Base-by-base conservation (phyloP, 2,329 filamentous ascomycete genomes). In the Talaromyces islandicus region DNA sequence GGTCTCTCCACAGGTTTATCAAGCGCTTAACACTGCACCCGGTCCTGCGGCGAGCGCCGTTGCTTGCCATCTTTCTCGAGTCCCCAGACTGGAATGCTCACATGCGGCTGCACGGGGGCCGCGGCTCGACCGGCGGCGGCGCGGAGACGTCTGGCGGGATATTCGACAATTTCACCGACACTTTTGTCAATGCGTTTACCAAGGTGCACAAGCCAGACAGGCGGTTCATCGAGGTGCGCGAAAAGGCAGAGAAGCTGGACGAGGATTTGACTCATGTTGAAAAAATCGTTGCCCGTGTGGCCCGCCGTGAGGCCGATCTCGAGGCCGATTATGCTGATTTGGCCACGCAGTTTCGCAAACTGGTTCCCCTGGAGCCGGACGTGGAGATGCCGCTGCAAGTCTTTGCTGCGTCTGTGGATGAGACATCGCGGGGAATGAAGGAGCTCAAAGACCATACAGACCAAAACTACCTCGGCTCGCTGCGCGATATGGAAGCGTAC, bases 401-500 rank as follows among this genome's bases (percentile, higher is more conserved):
- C 17, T 99, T 99, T 70, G 90, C 92, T 0, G 86, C 88, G 7
- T 91, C 89, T 25, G 87, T 97, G 32, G 90, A 96, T 68, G 89
- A 94, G 68, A 93, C 90, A 0, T 88, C 89, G 9, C 79, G 87
- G 1, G 90, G 91, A 4, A 84, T 96, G 69, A 90, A 87, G 69
- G 81, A 78, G n/a, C 83, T 99, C 62, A 91, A 91, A 70, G 92
- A 97, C 63, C 84, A 92, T 69, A 97, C 93, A 0, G 94, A 99
- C 71, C 92, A 96, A 69, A 92, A 97, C 75, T 99, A 99, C 72
- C 85, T 99, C 1, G 91, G 91, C 66, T 93, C 89, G 59, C 81
- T 99, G 57, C 87, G 92, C 56, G 94, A 99, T 77, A 96, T 97
- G 92, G 90, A 95, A 68, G 89, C 92, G 27, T 99, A 97, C 76